Conservation (phyloP, 257 asterid species). For the Nicotiana undulata region DNA sequence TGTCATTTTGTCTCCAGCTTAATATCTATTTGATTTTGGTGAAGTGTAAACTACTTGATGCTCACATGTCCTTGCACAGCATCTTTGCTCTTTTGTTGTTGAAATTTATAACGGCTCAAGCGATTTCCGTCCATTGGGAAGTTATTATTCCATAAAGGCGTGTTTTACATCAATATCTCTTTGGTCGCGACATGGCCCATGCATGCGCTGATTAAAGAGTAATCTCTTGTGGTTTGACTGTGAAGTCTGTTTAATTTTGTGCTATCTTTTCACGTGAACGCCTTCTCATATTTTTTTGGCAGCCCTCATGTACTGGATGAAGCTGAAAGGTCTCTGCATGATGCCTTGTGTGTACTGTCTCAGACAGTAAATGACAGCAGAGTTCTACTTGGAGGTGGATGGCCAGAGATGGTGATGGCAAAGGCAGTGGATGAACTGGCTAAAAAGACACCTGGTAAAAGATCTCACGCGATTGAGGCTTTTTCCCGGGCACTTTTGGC, state of each 20-base stretch:
- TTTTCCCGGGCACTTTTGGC: slow-evolving; percentile 78
- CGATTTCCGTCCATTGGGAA: neutral
- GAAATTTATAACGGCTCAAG: neutral
- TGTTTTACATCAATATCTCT: neutral
- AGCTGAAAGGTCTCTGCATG: slow-evolving; percentile 89
- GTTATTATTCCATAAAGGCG: neutral
- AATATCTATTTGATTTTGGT: neutral
- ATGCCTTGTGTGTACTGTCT: slow-evolving; percentile 87
- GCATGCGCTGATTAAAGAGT: neutral
- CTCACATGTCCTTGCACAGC: neutral
- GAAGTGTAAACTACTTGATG: neutral
- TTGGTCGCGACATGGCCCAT: neutral
- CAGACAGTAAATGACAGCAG: slow-evolving; percentile 89
- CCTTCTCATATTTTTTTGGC: slow-evolving; percentile 9
- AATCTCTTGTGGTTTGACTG: neutral
- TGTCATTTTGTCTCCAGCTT: neutral
- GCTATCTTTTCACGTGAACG: neutral
- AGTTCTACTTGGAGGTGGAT: slow-evolving; percentile 81
- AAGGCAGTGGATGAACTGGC: slow-evolving; percentile 91
- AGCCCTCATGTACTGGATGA: slow-evolving; percentile 91
- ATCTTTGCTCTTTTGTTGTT: neutral
- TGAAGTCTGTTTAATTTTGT: neutral
- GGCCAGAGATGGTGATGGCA: slow-evolving; percentile 97
- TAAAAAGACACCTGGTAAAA: slow-evolving; percentile 80
- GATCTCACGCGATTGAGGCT: slow-evolving; percentile 87